Conservation (phyloP, 495 filamentous ascomycete genomes). For the Aspergillus homomorphus region DNA sequence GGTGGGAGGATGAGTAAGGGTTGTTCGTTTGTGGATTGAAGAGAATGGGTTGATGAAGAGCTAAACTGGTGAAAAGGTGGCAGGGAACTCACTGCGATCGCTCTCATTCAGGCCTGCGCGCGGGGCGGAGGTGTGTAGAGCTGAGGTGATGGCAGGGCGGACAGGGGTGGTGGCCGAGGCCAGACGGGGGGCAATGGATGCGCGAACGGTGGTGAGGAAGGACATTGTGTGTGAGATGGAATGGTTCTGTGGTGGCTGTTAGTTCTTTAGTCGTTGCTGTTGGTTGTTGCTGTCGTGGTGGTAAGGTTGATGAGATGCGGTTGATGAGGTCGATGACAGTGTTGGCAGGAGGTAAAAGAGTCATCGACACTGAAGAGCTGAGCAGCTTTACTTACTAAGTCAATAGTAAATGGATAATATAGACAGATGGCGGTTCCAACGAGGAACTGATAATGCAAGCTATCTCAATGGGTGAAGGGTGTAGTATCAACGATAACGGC, state of each 20-base stretch:
- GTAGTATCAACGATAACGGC: not conserved
- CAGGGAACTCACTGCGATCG: conserved; percentile 27
- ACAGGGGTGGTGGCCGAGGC: conserved; percentile 10
- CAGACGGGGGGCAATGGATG: conserved; percentile 20
- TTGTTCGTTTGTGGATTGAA: conserved; percentile 5
- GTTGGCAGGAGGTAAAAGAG: not conserved
- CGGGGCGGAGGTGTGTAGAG: conserved; percentile 31
- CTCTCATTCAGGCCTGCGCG: conserved; percentile 34
- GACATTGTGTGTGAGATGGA: conserved; percentile 22
- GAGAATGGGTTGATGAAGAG: no score
- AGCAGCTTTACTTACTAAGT: not conserved
- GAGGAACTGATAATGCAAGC: not conserved
- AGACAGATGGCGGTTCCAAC: not conserved
- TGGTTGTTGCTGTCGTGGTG: not conserved
- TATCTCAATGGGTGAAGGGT: not conserved
- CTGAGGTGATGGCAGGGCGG: conserved; percentile 8
- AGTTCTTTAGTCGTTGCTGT: not conserved
- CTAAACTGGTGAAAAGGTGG: no score
- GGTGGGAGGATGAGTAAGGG: not conserved
- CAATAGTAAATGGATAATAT: not conserved
- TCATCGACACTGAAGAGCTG: not conserved
- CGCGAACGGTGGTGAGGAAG: conserved; percentile 31
- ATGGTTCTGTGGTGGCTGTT: not conserved
- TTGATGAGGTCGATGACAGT: not conserved
- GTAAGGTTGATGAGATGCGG: not conserved